Evolutionary conservation across 2,329 filamentous ascomycete genomes (phyloP).

Genomic region (Gremmenia infestans): DNA sequence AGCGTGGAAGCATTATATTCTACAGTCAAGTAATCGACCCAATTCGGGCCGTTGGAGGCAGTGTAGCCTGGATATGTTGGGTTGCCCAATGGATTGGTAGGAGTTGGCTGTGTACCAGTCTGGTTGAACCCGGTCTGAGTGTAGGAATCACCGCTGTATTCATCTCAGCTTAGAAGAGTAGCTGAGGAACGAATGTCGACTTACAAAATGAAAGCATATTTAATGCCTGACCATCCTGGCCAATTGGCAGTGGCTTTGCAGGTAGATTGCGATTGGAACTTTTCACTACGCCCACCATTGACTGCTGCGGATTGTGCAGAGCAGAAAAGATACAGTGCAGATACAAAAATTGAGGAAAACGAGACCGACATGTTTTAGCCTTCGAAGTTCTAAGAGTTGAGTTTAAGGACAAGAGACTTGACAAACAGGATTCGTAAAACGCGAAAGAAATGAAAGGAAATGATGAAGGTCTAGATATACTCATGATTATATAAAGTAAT

Average conservation of each 20-base stretch:
- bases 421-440: not conserved
- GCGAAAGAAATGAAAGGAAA: not conserved
- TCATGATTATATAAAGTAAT: not conserved
- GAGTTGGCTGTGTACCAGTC: conserved; percentile 31
- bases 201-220: conserved; percentile 41
- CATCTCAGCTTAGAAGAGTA: not conserved
- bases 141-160: conserved; percentile 37
- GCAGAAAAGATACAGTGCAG: not conserved
- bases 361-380: not conserved
- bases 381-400: too few species aligned
- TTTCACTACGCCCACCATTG: not conserved
- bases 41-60: conserved; percentile 46
- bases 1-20: conserved; percentile 41
- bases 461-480: not conserved
- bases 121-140: conserved; percentile 35
- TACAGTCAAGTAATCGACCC: conserved; percentile 46
- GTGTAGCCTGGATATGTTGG: conserved; percentile 37
- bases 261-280: not conserved
- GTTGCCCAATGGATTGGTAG: conserved; percentile 36
- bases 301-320: not conserved
- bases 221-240: conserved; percentile 35
- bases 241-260: conserved; percentile 30
- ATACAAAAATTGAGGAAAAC: not conserved
- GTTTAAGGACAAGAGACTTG: not conserved
- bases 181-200: conserved; percentile 4